phyloP scores from a whole-genome alignment of 73 alveolate genomes.

The Tetrahymena thermophila region DNA sequence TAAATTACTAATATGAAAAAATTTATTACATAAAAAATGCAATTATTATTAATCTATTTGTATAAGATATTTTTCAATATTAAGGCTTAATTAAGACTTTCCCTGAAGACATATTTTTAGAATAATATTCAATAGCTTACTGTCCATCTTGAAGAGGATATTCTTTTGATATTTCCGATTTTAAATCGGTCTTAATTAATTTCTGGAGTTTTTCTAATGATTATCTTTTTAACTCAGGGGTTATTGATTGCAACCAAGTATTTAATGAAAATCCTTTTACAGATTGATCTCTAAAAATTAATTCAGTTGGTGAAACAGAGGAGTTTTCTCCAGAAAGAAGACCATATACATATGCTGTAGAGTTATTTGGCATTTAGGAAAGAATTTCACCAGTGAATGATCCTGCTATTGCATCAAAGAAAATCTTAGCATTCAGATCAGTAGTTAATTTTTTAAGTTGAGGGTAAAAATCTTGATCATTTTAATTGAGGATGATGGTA shows the following conservation, averaged over 20 bases:
- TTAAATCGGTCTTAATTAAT: neutral
- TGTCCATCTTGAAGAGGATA: neutral
- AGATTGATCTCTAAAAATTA: neutral
- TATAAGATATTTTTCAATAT: neutral
- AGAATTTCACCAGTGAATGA: slow-evolving; percentile 46
- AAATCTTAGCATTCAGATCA: slow-evolving; percentile 42
- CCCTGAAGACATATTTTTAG: neutral
- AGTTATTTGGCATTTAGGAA: slow-evolving; percentile 37
- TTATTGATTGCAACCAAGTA: neutral
- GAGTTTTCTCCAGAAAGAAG: slow-evolving; percentile 1
- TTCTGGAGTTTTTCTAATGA: neutral
- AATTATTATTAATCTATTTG: neutral
- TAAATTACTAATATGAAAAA: no score
- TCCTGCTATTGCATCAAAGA: slow-evolving; percentile 68
- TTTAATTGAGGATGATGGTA: slow-evolving; percentile 58
- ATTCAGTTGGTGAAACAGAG: neutral
- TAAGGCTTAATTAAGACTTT: neutral
- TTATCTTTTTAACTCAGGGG: neutral
- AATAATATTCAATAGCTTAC: neutral
- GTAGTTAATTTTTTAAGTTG: neutral
- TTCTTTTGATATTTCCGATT: neutral
- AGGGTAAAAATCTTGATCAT: slow-evolving; percentile 8
- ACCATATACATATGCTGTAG: slow-evolving; percentile 54
- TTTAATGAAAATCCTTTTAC: neutral
- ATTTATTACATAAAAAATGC: neutral